Conservation (phyloP, 1,284 basidiomycete species). For the Salmacisia buchloeana region DNA sequence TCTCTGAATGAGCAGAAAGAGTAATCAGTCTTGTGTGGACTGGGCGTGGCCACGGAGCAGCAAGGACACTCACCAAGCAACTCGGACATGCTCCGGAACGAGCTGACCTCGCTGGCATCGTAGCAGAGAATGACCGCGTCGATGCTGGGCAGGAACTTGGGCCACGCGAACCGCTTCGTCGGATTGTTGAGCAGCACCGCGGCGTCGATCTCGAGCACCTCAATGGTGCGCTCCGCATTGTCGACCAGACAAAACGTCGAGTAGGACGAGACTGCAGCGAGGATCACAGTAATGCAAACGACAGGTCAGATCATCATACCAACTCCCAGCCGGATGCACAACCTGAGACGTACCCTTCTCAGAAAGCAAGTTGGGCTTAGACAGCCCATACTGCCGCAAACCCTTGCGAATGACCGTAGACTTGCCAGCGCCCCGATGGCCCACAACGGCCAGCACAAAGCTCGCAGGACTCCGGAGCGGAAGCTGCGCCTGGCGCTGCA, state of each 20-base stretch:
- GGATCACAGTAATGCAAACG: background rate
- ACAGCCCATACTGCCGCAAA: constrained; percentile 39
- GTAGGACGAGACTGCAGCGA: constrained; percentile 30
- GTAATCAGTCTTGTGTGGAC: background rate
- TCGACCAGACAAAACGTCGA: constrained; percentile 44
- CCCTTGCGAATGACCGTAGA: constrained; percentile 46
- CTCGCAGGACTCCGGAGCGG: constrained; percentile 37
- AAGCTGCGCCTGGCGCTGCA: constrained; percentile 37
- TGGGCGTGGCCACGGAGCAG: background rate
- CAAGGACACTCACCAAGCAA: constrained; percentile 20
- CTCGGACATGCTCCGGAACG: constrained; percentile 44
- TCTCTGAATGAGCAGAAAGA: constrained; percentile 15
- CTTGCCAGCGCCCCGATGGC: constrained; percentile 35
- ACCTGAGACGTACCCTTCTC: constrained; percentile 21
- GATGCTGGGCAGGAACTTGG: constrained; percentile 36
- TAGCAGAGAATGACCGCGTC: constrained; percentile 46
- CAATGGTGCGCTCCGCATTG: constrained; percentile 40
- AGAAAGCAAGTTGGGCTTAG: constrained; percentile 35
- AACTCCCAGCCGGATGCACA: background rate
- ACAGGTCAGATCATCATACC: background rate
- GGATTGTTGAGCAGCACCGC: constrained; percentile 36
- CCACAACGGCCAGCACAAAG: constrained; percentile 44
- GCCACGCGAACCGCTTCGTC: constrained; percentile 42
- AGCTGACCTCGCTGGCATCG: constrained; percentile 36
- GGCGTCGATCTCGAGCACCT: constrained; percentile 44